Base-by-base conservation (phyloP, 2,329 filamentous ascomycete genomes). In the Penicillium sp. region DNA sequence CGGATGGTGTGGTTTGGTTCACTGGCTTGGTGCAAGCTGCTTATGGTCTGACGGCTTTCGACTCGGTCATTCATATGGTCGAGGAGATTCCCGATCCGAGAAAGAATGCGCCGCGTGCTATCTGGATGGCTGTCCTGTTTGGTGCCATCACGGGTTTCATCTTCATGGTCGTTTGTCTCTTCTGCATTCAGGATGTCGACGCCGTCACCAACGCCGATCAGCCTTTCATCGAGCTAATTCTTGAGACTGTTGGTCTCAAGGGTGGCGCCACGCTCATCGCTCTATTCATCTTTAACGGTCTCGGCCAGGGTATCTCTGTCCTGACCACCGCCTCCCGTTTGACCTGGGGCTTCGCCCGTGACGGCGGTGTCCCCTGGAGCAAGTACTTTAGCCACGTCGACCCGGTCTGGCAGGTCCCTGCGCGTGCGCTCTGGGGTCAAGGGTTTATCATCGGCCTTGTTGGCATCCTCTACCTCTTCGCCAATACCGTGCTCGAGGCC, bases 21-120 rank as follows among this genome's bases (percentile, higher is more conserved):
- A 76, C 78, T 0, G 81, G 81, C 4, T 75, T 84, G 1, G 73
- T 84, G 0, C 81, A 84, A 57, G 77, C 79, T 1, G 81, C 81
- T 0, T 84, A 83, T 49, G 81, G 79, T 2, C 66, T 82, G 15
- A 82, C 79, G 0, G 81, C 81, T 1, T 83, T 84, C 56, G 81
- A 84, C 59, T 79, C 81, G 0, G 81, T 81, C 31, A 81, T 83
- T 34, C 81, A 84, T 62, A 77, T 84, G 72, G 77, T 81, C 2
- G 81, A 84, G 57, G 81, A 83, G 59, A 80, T 83, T 1, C 80
- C 81, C 1, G 67, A 72, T 4, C 80, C 81, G 1, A 68, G 79
- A 28, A 76, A 68, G 33, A 81, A 81, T 50, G 77, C 76, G 0
- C 81, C 81, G 0, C 71, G 70, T 15, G 75, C 79, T 3, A 81